Percentiles rank a stretch among this genome's conserved stretches.
Evolutionary conservation across 345 rosid genomes (phyloP).

Genomic region (Eucalyptus decipiens): DNA sequence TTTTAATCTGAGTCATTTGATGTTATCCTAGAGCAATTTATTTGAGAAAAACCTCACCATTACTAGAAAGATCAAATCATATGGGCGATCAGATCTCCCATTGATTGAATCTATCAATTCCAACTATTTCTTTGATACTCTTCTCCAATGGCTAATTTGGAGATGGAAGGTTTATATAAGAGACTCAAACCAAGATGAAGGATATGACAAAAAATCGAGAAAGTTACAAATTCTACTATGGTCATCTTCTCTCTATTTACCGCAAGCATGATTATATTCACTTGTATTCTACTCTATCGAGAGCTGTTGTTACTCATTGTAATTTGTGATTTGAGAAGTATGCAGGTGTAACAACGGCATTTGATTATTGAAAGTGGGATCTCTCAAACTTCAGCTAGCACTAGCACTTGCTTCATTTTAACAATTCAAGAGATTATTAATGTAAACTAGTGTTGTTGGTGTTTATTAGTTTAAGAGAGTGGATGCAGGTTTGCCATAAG

Average conservation of each 20-base stretch:
- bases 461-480: rapidly evolving
- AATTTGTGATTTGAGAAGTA: neutral
- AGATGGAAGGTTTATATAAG: neutral
- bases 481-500: neutral
- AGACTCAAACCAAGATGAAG: neutral
- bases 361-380: neutral
- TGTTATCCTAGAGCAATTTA: neutral
- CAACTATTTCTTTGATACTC: neutral
- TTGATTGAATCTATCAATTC: neutral
- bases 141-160: neutral
- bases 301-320: no score
- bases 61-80: neutral
- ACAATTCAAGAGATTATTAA: neutral
- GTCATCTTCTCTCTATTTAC: neutral
- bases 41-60: neutral
- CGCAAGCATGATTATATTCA: neutral
- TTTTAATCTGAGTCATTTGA: neutral
- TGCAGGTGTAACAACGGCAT: no score
- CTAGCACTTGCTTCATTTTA: neutral
- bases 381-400: neutral
- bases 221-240: neutral
- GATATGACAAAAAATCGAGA: neutral
- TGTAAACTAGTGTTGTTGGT: neutral
- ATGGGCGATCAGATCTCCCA: neutral
- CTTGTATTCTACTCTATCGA: neutral